Evolutionary conservation across 2,329 filamentous ascomycete species (phyloP), one percentile per base, ranked within the genome.

Genomic region (Helicocarpus griseus): DNA sequence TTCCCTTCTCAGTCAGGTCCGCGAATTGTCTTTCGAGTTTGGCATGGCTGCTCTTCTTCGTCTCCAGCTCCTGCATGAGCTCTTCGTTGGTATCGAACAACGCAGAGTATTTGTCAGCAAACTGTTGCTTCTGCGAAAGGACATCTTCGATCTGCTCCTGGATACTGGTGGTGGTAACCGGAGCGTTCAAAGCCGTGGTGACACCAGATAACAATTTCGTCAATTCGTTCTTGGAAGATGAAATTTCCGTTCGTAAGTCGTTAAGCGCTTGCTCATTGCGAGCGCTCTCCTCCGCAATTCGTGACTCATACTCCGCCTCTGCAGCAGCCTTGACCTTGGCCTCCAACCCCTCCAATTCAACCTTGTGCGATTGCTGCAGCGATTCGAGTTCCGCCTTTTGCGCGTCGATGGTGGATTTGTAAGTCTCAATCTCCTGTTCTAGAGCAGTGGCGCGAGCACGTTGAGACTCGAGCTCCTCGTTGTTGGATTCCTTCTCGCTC

Each of bases 161-260:
- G 13, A 86, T 62, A 13, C 61, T 68, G 24, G 64, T 82, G 73
- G 54, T 83, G 67, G 40, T 82, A 74, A 64, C 75, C 73, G 52
- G 82, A 9, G 50, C 44, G 36, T 66, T 65, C 35, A 71, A 60
- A 5, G 71, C 58, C 13, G 58, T 53, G 2, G 67, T 66, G 29
- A 88, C 80, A 58, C 82, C 79, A 2, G 77, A 77, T 17, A 84
- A 81, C 40, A 86, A 74, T 61, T 80, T 82, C 61, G 77, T 76
- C 40, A 88, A 71, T 51, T 85, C 79, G 49, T 86, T 79, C 29
- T 81, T 78, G n/a, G 83, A 82, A 53, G 82, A 78, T 1, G 75
- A 69, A 31, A 86, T 78, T 40, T 87, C 83, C 28, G 72, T 67
- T 63, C 86, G 79, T 36, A 89, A 70, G 46, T 70, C 63, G 63